Evolutionary conservation across 345 rosid genomes (phyloP), one percentile per base, ranked within the genome.

Genomic region (Corchorus olitorius): DNA sequence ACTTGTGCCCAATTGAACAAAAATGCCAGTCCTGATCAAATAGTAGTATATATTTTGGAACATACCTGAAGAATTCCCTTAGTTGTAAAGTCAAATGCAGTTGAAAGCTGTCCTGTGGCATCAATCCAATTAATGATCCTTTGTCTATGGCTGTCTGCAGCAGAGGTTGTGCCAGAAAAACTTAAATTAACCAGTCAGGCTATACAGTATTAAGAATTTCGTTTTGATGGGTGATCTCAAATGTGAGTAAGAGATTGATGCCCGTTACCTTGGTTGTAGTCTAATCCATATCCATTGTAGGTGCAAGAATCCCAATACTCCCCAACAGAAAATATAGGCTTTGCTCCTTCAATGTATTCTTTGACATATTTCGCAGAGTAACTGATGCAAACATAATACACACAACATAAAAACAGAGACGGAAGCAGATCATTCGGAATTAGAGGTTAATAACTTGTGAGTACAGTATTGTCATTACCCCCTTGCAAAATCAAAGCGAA

Each of bases 221-320:
- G 27, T 37, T 49, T 53, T 70, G 17, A 27, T 12, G 62, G 6
- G 11, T 52, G 52, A 74, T 49, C 39, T 27, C 72, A 43, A 12
- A 49, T 64, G 22, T 48, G 33, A 37, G 61, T 73, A 49, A 53
- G 5, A 12, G 34, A 77, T 3, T 43, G 4, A 22, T 52, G 13
- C 70, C 20, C 50, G 37, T 71, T 85, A 91, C 98, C 98, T 91
- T 94, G 98, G 79, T 87, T 92, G 75, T 92, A 91, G 70, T 94
- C 97, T 77, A 90, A 86, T 74, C 81, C 84, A 49, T 67, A 58
- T 39, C 86, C 87, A 76, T 74, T 87, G 72, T 94, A 94, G 43
- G 84, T 91, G 86, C 98, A 94, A 76, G 97, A 89, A 83, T 93
- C 97, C 98, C 98, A 94, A 73, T 82, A 87, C 85, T 94, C 97